These are phyloP conservation scores for Sedum album DNA, from an alignment of 164 flowering plant species.

Conservation along the genomic window DNA sequence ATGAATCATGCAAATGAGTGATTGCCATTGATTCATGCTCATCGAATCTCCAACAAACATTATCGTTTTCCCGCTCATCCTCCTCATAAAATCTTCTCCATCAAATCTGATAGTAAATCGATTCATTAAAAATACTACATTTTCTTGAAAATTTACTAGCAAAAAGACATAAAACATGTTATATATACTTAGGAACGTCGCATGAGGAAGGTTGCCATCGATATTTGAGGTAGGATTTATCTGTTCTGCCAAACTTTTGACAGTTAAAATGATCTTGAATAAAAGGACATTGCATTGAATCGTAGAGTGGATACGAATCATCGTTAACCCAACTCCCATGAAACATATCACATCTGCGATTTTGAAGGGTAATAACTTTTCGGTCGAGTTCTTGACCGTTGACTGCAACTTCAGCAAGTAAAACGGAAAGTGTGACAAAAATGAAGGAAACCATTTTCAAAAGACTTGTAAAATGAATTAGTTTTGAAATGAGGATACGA, in stretches of 20 bases:
- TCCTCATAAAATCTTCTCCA: slow-evolving; percentile 14
- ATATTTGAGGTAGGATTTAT: slow-evolving; percentile 25
- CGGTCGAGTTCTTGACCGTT: no score
- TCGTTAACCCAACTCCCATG: slow-evolving; percentile 39
- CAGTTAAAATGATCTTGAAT: slow-evolving; percentile 27
- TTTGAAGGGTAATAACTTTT: background rate
- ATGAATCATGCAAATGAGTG: background rate
- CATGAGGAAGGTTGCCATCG: slow-evolving; percentile 33
- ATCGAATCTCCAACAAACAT: background rate
- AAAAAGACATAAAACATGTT: background rate
- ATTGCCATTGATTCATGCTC: background rate
- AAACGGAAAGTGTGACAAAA: background rate
- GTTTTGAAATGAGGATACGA: no score
- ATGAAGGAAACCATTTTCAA: background rate
- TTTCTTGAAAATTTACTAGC: background rate
- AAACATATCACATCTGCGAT: slow-evolving; percentile 22
- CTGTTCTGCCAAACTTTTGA: slow-evolving; percentile 24
- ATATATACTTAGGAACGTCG: slow-evolving; percentile 17
- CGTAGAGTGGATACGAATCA: slow-evolving; percentile 24
- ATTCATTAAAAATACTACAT: background rate
- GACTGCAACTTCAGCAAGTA: background rate
- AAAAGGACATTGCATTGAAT: slow-evolving; percentile 26
- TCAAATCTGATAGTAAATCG: slow-evolving; percentile 19
- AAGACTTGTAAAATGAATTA: background rate
- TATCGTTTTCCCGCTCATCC: background rate